Conservation (phyloP, 2,329 filamentous ascomycete genomes). For the Stagonosporopsis rhizophila region DNA sequence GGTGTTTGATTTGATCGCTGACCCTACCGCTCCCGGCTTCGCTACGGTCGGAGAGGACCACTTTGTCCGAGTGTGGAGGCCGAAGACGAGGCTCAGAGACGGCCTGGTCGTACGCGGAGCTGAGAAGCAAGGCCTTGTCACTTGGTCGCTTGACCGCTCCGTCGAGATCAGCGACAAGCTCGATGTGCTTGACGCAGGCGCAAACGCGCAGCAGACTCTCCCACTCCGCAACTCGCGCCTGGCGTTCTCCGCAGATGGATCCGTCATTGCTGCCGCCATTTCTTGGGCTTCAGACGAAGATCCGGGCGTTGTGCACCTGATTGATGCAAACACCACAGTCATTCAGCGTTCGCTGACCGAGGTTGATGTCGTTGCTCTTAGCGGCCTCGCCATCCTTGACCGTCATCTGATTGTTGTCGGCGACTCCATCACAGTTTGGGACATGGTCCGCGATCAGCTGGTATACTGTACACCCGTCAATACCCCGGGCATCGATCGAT, state of each 20-base stretch:
- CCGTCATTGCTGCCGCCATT: slow-evolving; percentile 44
- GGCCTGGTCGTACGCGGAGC: slow-evolving; percentile 68
- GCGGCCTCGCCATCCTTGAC: slow-evolving; percentile 74
- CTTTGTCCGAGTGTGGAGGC: slow-evolving; percentile 80
- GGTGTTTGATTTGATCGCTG: slow-evolving; percentile 75
- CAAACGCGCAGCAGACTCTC: slow-evolving; percentile 33
- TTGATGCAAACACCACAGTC: slow-evolving; percentile 74
- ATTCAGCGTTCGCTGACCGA: slow-evolving; percentile 72
- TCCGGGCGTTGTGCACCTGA: slow-evolving; percentile 72
- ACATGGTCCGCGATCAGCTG: slow-evolving; percentile 80
- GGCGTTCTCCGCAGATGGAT: slow-evolving; percentile 67
- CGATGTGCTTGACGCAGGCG: slow-evolving; percentile 33
- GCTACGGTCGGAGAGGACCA: slow-evolving; percentile 86
- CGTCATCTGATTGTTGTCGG: slow-evolving; percentile 79
- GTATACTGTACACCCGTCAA: slow-evolving; percentile 68
- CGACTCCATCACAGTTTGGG: slow-evolving; percentile 77
- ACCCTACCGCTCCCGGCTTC: slow-evolving; percentile 74
- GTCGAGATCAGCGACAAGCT: slow-evolving; percentile 53
- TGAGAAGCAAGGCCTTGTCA: slow-evolving; percentile 64
- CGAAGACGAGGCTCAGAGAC: slow-evolving; percentile 71
- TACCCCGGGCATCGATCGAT: slow-evolving; percentile 42
- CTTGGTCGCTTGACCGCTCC: slow-evolving; percentile 74
- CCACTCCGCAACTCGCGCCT: slow-evolving; percentile 67
- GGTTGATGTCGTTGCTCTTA: slow-evolving; percentile 69
- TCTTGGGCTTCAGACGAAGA: slow-evolving; percentile 50